phyloP scores from a whole-genome alignment of 176 grass and related monocot species.

The Avena eriantha region DNA sequence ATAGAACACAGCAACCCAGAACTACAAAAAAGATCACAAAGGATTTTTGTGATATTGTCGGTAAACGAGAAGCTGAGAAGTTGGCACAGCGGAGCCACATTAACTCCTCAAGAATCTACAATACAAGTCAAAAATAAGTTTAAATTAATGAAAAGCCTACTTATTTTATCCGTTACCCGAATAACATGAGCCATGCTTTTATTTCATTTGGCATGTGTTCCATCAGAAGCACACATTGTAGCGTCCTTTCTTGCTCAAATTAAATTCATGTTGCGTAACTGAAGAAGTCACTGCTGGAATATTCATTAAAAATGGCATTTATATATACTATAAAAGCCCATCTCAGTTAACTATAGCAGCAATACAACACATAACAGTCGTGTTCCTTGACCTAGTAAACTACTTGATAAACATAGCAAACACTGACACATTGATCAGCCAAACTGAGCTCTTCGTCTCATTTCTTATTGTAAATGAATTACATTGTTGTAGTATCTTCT shows the following conservation, averaged over 20 bases:
- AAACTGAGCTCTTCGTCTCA: conserved; percentile 21
- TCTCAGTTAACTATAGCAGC: background rate
- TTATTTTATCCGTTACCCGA: conserved; percentile 12
- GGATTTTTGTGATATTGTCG: background rate
- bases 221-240: background rate
- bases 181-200: conserved; percentile 14
- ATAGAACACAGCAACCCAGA: background rate
- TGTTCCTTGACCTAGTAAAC: conserved; percentile 22
- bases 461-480: conserved; percentile 32
- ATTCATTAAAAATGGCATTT: conserved; percentile 10
- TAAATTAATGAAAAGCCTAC: background rate
- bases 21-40: conserved; percentile 12
- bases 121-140: conserved; percentile 2
- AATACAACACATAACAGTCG: background rate
- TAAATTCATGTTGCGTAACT: background rate
- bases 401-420: conserved; percentile 24
- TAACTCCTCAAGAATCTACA: conserved; percentile 6
- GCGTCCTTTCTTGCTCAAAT: background rate
- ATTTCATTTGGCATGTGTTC: conserved; percentile 16
- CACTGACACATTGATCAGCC: conserved; percentile 16
- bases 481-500: conserved; percentile 15
- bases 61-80: conserved; percentile 3
- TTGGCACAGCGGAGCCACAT: background rate
- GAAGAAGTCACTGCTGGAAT: conserved; percentile 21
- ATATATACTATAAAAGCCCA: background rate